Percentiles rank a stretch among this genome's conserved stretches.
phyloP scores from a whole-genome alignment of 2,329 filamentous ascomycete species.

The Raffaelea ambrosiae region DNA sequence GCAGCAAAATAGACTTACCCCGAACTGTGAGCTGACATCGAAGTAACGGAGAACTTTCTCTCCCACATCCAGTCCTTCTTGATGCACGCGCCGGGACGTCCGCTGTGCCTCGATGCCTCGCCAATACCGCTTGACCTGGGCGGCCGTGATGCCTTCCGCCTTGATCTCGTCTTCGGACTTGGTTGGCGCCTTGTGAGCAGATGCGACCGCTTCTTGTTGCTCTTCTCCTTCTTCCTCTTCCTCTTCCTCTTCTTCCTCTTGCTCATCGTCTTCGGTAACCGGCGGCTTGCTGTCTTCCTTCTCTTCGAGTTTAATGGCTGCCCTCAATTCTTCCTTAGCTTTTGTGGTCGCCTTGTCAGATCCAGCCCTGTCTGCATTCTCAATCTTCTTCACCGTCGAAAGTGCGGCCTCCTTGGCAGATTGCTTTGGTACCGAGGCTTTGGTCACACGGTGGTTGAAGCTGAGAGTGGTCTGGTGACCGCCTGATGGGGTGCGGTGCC shows the following conservation, averaged over 20 bases:
- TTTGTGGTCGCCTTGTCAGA: background rate
- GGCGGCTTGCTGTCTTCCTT: background rate
- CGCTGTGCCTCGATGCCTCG: slow-evolving; percentile 59
- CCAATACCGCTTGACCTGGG: slow-evolving; percentile 74
- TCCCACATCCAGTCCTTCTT: slow-evolving; percentile 58
- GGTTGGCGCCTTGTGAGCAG: slow-evolving; percentile 11
- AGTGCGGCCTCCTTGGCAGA: slow-evolving; percentile 35
- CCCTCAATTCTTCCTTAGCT: background rate
- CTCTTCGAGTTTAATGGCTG: background rate
- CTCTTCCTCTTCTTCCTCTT: slow-evolving; percentile 14
- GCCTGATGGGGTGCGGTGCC: slow-evolving; percentile 14
- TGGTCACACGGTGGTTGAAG: slow-evolving; percentile 50
- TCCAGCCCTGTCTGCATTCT: slow-evolving; percentile 10
- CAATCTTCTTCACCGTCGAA: slow-evolving; percentile 5
- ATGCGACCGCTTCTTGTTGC: too few relatives aligned
- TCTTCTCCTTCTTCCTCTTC: slow-evolving; percentile 19
- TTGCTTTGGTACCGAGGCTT: slow-evolving; percentile 32
- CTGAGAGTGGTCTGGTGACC: slow-evolving; percentile 47
- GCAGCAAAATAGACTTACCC: slow-evolving; percentile 47
- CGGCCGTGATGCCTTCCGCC: slow-evolving; percentile 57
- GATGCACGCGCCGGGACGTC: slow-evolving; percentile 65
- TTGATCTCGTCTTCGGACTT: slow-evolving; percentile 44
- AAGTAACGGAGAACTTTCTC: slow-evolving; percentile 90
- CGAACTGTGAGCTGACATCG: slow-evolving; percentile 85
- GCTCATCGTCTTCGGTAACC: background rate